phyloP scores from a whole-genome alignment of 176 grass and related monocot species.

The Cenchrus fungigraminus region DNA sequence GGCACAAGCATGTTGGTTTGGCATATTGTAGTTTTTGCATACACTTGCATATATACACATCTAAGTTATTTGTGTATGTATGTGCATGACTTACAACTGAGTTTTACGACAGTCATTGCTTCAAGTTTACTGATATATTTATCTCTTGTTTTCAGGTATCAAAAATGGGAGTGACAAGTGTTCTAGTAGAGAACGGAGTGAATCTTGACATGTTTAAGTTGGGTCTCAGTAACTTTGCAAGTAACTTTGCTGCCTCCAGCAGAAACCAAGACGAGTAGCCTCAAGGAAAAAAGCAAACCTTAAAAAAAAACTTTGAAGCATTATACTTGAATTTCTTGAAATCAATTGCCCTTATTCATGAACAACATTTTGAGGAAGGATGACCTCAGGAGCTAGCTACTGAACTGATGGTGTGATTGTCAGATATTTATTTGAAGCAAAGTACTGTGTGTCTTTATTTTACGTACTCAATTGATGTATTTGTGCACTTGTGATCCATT shows the following conservation, averaged over 20 bases:
- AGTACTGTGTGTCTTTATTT: background rate
- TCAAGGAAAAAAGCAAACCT: background rate
- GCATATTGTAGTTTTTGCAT: background rate
- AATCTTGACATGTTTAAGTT: slow-evolving; percentile 88
- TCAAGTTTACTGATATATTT: background rate
- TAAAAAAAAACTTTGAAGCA: background rate
- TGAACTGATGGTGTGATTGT: background rate
- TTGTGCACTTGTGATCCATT: background rate
- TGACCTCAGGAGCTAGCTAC: background rate
- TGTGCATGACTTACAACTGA: background rate
- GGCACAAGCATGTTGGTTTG: background rate
- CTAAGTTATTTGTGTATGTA: background rate
- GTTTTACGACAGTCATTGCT: background rate
- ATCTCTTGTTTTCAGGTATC: slow-evolving; percentile 62
- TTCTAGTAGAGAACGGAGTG: slow-evolving; percentile 76
- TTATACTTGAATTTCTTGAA: slow-evolving; percentile 14
- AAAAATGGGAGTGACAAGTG: slow-evolving; percentile 81
- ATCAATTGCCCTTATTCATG: slow-evolving; percentile 34
- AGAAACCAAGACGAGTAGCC: slow-evolving; percentile 37
- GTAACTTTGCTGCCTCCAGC: slow-evolving; percentile 31
- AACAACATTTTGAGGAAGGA: background rate
- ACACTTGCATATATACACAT: background rate
- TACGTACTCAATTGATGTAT: background rate
- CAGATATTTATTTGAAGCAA: background rate
- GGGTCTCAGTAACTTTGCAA: slow-evolving; percentile 75